phyloP scores from a whole-genome alignment of 768 basidiomycete genomes.

The Candolleomyces eurysporus region DNA sequence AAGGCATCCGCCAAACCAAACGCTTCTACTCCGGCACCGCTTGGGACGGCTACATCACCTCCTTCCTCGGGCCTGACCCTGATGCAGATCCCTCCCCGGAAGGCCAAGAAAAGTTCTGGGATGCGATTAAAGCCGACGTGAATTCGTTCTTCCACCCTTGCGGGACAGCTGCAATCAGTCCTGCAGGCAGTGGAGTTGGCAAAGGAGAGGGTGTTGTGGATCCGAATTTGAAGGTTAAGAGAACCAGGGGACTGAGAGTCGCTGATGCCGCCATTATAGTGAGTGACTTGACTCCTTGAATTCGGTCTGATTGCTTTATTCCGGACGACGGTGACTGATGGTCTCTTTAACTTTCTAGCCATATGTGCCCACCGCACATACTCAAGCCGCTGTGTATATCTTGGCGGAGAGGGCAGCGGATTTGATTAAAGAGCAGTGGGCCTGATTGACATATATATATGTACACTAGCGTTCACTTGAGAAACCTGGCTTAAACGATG shows the following conservation, averaged over 20 bases:
- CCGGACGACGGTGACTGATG: not conserved
- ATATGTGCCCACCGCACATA: slow-evolving; percentile 15
- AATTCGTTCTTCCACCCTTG: slow-evolving; percentile 5
- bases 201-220: slow-evolving; percentile 7
- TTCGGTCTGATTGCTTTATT: not conserved
- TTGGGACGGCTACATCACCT: slow-evolving; percentile 2
- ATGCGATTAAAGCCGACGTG: not conserved
- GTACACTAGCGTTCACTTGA: not conserved
- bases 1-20: slow-evolving; percentile 4
- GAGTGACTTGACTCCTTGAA: not conserved
- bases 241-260: not conserved
- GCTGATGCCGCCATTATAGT: slow-evolving; percentile 4
- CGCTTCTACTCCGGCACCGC: slow-evolving; percentile 3
- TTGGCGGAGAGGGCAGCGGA: not conserved
- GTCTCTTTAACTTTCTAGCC: slow-evolving; percentile 8
- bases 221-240: not conserved
- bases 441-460: not conserved
- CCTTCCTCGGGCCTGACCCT: slow-evolving; percentile 1
- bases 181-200: not conserved
- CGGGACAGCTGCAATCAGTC: slow-evolving; percentile 1
- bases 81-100: slow-evolving; percentile 1
- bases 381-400: slow-evolving; percentile 13
- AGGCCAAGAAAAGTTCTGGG: slow-evolving; percentile 3
- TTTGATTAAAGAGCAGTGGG: not conserved
- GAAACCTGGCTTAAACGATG: not conserved